Evolutionary conservation across 495 filamentous ascomycete species (phyloP).

Genomic region (Penicillium odoratum): DNA sequence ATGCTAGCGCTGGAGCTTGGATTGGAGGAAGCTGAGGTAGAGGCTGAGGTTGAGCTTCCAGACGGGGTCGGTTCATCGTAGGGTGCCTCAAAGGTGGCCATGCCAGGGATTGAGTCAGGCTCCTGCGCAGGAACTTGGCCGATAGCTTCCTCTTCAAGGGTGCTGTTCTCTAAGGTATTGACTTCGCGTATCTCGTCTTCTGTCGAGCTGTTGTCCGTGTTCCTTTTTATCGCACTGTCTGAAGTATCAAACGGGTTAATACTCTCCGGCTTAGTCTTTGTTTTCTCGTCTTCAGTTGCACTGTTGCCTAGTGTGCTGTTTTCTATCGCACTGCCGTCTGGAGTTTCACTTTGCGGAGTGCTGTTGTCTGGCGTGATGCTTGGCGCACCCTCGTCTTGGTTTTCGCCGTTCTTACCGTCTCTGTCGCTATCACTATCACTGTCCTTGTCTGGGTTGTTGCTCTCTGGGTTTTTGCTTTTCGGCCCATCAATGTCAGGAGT

Average conservation of each 20-base stretch:
- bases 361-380: not conserved
- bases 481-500: not conserved
- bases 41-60: not conserved
- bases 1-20: not conserved
- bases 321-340: not conserved
- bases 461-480: not conserved
- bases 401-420: too few species aligned
- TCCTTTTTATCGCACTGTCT: not conserved
- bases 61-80: not conserved
- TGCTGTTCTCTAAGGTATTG: not conserved
- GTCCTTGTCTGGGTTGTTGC: not conserved
- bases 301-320: not conserved
- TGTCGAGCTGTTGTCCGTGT: too few species aligned
- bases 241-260: not conserved
- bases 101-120: not conserved
- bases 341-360: not conserved
- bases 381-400: too few species aligned
- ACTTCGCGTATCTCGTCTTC: too few species aligned
- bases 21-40: not conserved
- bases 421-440: too few species aligned
- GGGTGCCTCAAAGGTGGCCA: not conserved
- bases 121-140: not conserved
- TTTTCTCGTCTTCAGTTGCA: too few species aligned
- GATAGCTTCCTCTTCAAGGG: not conserved
- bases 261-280: not conserved